Conservation (phyloP, 1,284 basidiomycete genomes). For the Austroboletus rostrupii region DNA sequence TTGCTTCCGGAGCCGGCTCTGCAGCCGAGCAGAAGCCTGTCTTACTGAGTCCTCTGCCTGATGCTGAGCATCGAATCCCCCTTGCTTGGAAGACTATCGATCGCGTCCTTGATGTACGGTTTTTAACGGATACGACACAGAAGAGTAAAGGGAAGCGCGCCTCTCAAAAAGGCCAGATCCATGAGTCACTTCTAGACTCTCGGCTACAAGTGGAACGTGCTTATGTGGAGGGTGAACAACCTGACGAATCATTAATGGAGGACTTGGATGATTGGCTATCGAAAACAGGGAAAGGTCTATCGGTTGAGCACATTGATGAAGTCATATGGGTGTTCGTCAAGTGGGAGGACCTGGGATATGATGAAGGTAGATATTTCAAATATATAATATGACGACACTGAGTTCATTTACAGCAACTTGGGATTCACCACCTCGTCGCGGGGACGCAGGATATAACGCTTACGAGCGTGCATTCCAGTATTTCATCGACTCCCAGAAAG, state of each 20-base stretch:
- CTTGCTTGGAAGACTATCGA: constrained; percentile 75
- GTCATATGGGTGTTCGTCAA: constrained; percentile 83
- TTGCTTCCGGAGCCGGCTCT: constrained; percentile 38
- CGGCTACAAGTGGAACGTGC: constrained; percentile 38
- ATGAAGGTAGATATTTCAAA: constrained; percentile 60
- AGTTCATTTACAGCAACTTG: constrained; percentile 62
- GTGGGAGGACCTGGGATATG: constrained; percentile 88
- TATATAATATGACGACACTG: not conserved
- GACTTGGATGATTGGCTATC: constrained; percentile 60
- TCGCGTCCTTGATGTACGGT: constrained; percentile 70
- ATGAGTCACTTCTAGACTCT: constrained; percentile 22
- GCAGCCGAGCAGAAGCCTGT: constrained; percentile 16
- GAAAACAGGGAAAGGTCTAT: constrained; percentile 42
- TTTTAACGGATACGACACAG: constrained; percentile 29
- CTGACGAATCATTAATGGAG: constrained; percentile 46
- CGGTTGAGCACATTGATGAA: constrained; percentile 48
- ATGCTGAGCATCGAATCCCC: constrained; percentile 73
- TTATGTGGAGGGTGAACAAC: constrained; percentile 56
- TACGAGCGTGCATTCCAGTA: constrained; percentile 64
- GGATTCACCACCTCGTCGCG: constrained; percentile 77
- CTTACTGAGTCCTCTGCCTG: constrained; percentile 36
- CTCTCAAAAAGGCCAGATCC: constrained; percentile 32
- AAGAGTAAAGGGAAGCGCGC: constrained; percentile 24
- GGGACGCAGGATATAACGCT: constrained; percentile 54
- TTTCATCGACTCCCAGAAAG: constrained; percentile 61